Conservation (phyloP, 1,284 basidiomycete genomes). For the Leccinum laetum region DNA sequence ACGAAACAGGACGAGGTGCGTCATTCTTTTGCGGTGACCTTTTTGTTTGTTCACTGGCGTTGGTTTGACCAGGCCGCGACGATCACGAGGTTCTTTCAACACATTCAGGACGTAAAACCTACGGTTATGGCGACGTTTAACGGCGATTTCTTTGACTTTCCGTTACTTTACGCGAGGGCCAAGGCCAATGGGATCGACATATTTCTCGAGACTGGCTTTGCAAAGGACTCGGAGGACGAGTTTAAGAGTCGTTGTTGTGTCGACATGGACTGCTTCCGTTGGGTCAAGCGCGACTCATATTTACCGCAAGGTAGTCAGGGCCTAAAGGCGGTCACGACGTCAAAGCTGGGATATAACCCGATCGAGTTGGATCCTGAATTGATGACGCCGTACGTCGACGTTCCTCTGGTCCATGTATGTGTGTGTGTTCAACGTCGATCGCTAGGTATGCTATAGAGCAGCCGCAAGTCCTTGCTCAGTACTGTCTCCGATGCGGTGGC, state of each 20-base stretch:
- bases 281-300: slow-evolving; percentile 99
- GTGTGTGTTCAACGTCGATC: slow-evolving; percentile 2
- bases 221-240: slow-evolving; percentile 91
- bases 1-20: slow-evolving; percentile 87
- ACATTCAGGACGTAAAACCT: slow-evolving; percentile 91
- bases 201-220: slow-evolving; percentile 95
- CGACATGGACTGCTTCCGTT: slow-evolving; percentile 99
- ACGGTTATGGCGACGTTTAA: slow-evolving; percentile 99
- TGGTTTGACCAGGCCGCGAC: slow-evolving; percentile 57
- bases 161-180: slow-evolving; percentile 91
- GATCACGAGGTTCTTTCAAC: slow-evolving; percentile 90
- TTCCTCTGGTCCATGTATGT: not conserved
- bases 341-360: slow-evolving; percentile 97
- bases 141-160: slow-evolving; percentile 99
- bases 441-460: slow-evolving; percentile 93
- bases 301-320: slow-evolving; percentile 98
- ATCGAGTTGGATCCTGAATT: slow-evolving; percentile 98
- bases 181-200: slow-evolving; percentile 94
- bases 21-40: not conserved
- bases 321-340: slow-evolving; percentile 96
- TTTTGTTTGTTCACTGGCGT: not conserved
- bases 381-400: slow-evolving; percentile 88
- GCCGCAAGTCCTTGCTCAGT: slow-evolving; percentile 93
- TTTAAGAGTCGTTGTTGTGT: slow-evolving; percentile 94
- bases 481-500: slow-evolving; percentile 99